These are phyloP conservation scores for Citrus cavaleriei DNA, from an alignment of 345 rosid species.

Conservation along the genomic window DNA sequence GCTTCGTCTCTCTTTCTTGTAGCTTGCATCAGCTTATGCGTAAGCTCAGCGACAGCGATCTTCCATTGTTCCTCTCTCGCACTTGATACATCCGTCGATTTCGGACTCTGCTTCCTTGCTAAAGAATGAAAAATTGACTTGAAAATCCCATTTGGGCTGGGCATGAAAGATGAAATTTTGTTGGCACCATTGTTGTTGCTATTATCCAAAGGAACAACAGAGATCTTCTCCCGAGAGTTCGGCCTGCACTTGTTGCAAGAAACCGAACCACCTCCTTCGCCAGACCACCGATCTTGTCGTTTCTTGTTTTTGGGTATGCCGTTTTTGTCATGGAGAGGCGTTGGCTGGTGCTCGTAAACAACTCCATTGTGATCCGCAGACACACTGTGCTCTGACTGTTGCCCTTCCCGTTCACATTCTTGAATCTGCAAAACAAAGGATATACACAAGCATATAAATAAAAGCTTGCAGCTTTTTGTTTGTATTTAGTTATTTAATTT, in stretches of 20 bases:
- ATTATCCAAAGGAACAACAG: constrained; percentile 76
- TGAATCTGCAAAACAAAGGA: constrained; percentile 55
- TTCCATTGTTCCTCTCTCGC: constrained; percentile 77
- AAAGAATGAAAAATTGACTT: constrained; percentile 65
- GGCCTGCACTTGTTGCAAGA: constrained; percentile 95
- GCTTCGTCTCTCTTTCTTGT: constrained; percentile 89
- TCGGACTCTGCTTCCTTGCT: constrained; percentile 55
- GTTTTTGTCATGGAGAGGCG: constrained; percentile 59
- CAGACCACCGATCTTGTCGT: constrained; percentile 28
- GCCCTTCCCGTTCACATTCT: constrained; percentile 60
- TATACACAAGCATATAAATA: background rate
- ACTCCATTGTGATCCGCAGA: constrained; percentile 7
- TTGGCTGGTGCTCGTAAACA: constrained; percentile 43
- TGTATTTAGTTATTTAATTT: background rate
- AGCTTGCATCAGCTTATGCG: constrained; percentile 72
- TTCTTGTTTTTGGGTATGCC: constrained; percentile 35
- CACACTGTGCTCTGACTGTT: constrained; percentile 33
- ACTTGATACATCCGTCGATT: constrained; percentile 21
- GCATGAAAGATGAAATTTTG: constrained; percentile 43
- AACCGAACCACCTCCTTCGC: constrained; percentile 36
- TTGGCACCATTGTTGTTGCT: constrained; percentile 28
- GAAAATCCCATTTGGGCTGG: constrained; percentile 79
- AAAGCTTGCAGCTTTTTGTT: too few relatives aligned
- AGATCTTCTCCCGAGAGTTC: constrained; percentile 64
- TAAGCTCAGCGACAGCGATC: constrained; percentile 69